phyloP scores from a whole-genome alignment of 78 protist genomes.

The Chrysochromulina parva region DNA sequence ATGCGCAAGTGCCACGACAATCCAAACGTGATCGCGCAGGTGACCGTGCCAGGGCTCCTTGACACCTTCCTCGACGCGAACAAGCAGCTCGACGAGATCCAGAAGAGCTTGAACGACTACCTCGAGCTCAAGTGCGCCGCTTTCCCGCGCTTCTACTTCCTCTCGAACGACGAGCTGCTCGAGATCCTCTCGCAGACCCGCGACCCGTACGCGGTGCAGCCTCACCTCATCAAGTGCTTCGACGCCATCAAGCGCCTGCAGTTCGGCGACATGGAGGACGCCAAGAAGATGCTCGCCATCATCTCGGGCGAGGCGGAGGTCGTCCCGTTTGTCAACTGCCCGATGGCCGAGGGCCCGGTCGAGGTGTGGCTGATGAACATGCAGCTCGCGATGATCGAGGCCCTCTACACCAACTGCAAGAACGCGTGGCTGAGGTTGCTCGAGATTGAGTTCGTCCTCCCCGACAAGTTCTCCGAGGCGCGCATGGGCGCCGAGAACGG shows the following conservation, averaged over 20 bases:
- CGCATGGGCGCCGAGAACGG: neutral
- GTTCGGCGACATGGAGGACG: slow-evolving; percentile 8
- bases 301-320: slow-evolving; percentile 71
- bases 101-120: slow-evolving; percentile 76
- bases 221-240: slow-evolving; percentile 81
- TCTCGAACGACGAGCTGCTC: slow-evolving; percentile 77
- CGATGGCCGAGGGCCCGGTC: slow-evolving; percentile 53
- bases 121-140: slow-evolving; percentile 74
- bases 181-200: slow-evolving; percentile 78
- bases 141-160: slow-evolving; percentile 85
- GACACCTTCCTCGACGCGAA: slow-evolving; percentile 61
- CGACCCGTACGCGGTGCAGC: slow-evolving; percentile 76
- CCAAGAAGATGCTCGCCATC: slow-evolving; percentile 56
- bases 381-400: slow-evolving; percentile 46
- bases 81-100: slow-evolving; percentile 63
- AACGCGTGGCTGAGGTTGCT: neutral
- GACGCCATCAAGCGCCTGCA: slow-evolving; percentile 52
- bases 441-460: neutral
- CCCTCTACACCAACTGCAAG: slow-evolving; percentile 35
- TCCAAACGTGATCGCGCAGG: slow-evolving; percentile 50
- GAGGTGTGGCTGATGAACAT: slow-evolving; percentile 69
- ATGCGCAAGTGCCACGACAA: slow-evolving; percentile 49
- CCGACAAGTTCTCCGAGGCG: neutral
- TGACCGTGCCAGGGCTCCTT: slow-evolving; percentile 38
- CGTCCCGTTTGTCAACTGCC: slow-evolving; percentile 29